These are phyloP conservation scores for Metarhizium brunneum DNA, from an alignment of 2,329 filamentous ascomycete genomes.

Conservation along the genomic window DNA sequence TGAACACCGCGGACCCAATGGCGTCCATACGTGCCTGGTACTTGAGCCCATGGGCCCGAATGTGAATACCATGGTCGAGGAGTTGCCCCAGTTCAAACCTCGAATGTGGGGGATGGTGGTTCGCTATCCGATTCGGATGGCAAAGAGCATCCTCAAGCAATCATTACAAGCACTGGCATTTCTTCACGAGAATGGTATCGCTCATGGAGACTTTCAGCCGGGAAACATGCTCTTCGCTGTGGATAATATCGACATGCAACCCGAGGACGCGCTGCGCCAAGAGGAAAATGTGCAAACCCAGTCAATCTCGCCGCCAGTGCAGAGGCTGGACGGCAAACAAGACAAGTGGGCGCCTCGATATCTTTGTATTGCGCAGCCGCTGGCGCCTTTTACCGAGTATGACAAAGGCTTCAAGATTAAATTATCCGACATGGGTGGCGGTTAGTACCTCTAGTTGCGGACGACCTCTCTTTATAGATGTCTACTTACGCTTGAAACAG, in stretches of 20 bases:
- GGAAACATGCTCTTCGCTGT: slow-evolving; percentile 27
- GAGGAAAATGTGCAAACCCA: slow-evolving; percentile 11
- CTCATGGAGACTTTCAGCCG: slow-evolving; percentile 30
- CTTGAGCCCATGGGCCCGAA: slow-evolving; percentile 24
- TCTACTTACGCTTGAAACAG: slow-evolving; percentile 8
- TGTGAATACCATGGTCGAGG: slow-evolving; percentile 26
- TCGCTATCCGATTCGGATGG: slow-evolving; percentile 30
- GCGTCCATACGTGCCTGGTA: slow-evolving; percentile 20
- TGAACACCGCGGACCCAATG: slow-evolving; percentile 18
- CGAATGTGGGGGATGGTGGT: slow-evolving; percentile 12
- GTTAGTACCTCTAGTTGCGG: slow-evolving; percentile 12
- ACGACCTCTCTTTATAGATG: neutral
- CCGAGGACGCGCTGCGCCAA: slow-evolving; percentile 16
- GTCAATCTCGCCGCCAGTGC: slow-evolving; percentile 16
- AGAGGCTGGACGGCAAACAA: slow-evolving; percentile 20
- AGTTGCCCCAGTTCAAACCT: slow-evolving; percentile 21
- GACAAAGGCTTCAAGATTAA: slow-evolving; percentile 18
- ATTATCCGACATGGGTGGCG: slow-evolving; percentile 20
- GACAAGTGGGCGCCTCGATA: slow-evolving; percentile 20
- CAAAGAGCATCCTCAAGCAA: slow-evolving; percentile 31
- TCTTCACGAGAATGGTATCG: slow-evolving; percentile 28
- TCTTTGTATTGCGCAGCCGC: slow-evolving; percentile 18
- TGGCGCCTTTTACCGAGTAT: slow-evolving; percentile 13
- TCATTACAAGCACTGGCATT: slow-evolving; percentile 24
- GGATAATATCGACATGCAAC: slow-evolving; percentile 15